Percentiles rank a stretch among this genome's conserved stretches.
Conservation (phyloP, 495 filamentous ascomycete genomes). For the Neurospora hispaniola region DNA sequence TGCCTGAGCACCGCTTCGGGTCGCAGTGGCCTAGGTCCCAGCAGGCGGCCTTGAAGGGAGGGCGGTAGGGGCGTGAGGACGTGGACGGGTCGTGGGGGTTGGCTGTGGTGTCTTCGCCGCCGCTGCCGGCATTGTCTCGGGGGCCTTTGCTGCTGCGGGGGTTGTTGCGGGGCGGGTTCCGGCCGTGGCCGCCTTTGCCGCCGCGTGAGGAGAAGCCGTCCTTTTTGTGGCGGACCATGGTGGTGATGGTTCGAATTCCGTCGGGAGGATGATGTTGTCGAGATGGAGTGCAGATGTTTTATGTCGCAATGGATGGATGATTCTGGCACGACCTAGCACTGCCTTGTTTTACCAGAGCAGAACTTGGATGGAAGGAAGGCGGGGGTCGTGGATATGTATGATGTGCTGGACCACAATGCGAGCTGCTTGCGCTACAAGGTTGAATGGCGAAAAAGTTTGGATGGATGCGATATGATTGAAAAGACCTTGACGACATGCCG, state of each 20-base stretch:
- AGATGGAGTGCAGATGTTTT: not conserved
- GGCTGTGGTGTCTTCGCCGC: slow-evolving; percentile 17
- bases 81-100: slow-evolving; percentile 11
- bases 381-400: not conserved
- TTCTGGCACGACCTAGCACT: not conserved
- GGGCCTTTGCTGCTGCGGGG: slow-evolving; percentile 6
- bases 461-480: not conserved
- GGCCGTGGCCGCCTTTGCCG: slow-evolving; percentile 47
- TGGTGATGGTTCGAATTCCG: not conserved
- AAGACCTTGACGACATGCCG: not conserved
- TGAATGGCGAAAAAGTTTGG: not conserved
- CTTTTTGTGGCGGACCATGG: slow-evolving; percentile 91
- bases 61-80: slow-evolving; percentile 32
- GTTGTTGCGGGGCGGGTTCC: slow-evolving; percentile 25
- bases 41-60: slow-evolving; percentile 82
- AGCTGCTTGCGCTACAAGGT: not conserved
- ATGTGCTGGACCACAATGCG: not conserved
- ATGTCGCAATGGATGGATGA: not conserved
- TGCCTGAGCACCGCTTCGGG: slow-evolving; percentile 92
- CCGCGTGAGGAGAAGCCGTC: slow-evolving; percentile 61
- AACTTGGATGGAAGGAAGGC: not conserved
- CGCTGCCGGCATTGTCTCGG: slow-evolving; percentile 21
- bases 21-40: slow-evolving; percentile 98
- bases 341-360: not conserved
- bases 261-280: not conserved